Evolutionary conservation across 2,329 filamentous ascomycete species (phyloP), one percentile per base, ranked within the genome.

Genomic region (Colletotrichum liaoningense): DNA sequence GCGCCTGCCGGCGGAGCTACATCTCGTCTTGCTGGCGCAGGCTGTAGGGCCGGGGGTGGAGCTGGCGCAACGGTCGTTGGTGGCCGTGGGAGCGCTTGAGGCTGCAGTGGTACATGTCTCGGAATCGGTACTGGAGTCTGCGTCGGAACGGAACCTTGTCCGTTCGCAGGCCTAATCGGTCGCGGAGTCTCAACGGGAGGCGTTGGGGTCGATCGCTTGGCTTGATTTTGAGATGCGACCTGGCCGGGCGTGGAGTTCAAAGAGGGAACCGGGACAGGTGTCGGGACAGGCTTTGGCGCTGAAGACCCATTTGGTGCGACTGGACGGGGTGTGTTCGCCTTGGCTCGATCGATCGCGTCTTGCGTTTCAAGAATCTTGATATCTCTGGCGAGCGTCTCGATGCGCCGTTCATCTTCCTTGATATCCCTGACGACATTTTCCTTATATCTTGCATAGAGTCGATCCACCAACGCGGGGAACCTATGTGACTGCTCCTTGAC

Each of bases 381-480:
- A 76, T 98, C 93, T 72, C 86, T 86, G 80, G 91, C 89, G 56
- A 96, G 83, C 22, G 84, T 84, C 30, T 89, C 87, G 79, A 93
- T 93, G 64, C 86, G 87, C 72, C 87, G 88, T 84, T 98, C 95
- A 74, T 97, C 93, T 68, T 93, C 90, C 72, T 89, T 87, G 72
- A 98, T 94, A 78, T 93, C 89, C 69, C 86, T 85, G n/a, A 95
- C 88, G 62, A 93, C 86, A 56, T 92, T 86, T 58, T 93, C 90
- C 75, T 92, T 89, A 80, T 97, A 98, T 74, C 90, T 88, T 14
- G 89, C 88, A 80, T 97, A 97, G 1, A 98, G 87, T 75, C 92
- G 91, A 70, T 92, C 87, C 60, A 97, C 89, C 57, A 98, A 84
- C 33, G 88, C 85, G 1, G 93, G 93, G 2, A 97, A 86, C 75